Percentiles rank a stretch among this genome's conserved stretches.
Conservation (phyloP, 768 basidiomycete species). For the Boletus pseudopeckii region DNA sequence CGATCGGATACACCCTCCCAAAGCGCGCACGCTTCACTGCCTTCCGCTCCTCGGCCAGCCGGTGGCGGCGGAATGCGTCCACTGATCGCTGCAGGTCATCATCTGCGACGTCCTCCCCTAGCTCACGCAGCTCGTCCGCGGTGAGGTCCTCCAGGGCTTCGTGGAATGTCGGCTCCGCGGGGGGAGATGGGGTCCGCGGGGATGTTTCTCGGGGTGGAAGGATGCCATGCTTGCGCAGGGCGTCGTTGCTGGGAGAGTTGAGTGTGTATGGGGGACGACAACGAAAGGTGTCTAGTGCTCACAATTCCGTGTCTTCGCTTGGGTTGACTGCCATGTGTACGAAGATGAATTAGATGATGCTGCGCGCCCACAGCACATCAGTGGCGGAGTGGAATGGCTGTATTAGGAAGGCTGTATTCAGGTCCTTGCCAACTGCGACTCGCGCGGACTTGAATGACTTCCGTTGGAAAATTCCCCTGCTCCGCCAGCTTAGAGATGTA, state of each 20-base stretch:
- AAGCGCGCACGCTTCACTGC: constrained; percentile 65
- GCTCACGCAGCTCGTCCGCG: constrained; percentile 57
- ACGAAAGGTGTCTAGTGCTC: constrained; percentile 29
- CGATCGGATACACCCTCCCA: constrained; percentile 84
- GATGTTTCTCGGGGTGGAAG: constrained; percentile 69
- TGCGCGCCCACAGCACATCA: constrained; percentile 10
- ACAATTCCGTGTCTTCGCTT: constrained; percentile 97
- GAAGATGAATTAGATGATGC: neutral
- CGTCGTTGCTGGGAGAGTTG: constrained; percentile 71
- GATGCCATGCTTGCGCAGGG: constrained; percentile 89
- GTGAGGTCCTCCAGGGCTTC: constrained; percentile 65
- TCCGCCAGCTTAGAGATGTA: constrained; percentile 18
- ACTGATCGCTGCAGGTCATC: constrained; percentile 76
- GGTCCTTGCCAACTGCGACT: neutral
- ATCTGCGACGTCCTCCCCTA: constrained; percentile 70
- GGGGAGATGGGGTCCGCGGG: constrained; percentile 77
- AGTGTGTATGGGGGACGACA: neutral
- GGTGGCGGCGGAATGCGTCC: constrained; percentile 59
- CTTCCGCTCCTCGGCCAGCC: constrained; percentile 58
- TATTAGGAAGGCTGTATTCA: constrained; percentile 33
- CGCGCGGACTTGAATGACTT: constrained; percentile 28
- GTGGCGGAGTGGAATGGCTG: neutral
- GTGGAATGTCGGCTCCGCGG: constrained; percentile 68
- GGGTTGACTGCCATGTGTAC: constrained; percentile 63
- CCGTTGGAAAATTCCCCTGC: constrained; percentile 8